These are phyloP conservation scores for Acer yangbiense DNA, from an alignment of 345 rosid species.

Conservation along the genomic window DNA sequence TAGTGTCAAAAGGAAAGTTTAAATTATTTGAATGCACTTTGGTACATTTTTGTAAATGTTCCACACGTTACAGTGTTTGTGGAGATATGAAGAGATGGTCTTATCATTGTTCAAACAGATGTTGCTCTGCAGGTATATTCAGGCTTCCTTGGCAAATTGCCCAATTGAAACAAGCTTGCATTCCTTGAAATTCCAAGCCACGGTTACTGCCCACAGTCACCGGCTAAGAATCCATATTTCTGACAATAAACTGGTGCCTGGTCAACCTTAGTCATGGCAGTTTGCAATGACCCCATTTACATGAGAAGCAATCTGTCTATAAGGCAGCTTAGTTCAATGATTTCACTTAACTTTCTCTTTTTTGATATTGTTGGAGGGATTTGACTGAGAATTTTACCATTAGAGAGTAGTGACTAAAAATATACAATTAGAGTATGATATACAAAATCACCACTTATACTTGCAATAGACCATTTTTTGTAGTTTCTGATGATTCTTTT, in stretches of 20 bases:
- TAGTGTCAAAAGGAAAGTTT: neutral
- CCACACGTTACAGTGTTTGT: neutral
- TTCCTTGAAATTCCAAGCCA: constrained; percentile 13
- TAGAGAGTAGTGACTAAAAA: neutral
- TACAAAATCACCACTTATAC: neutral
- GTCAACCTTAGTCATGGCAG: neutral
- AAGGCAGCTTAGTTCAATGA: neutral
- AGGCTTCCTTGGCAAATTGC: constrained; percentile 1
- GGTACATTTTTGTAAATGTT: constrained; percentile 19
- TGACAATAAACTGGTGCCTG: constrained; percentile 9
- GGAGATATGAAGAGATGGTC: constrained; percentile 15
- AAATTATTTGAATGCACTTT: neutral
- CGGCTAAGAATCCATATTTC: neutral
- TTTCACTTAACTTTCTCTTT: neutral
- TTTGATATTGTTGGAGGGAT: neutral
- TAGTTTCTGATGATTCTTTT: neutral
- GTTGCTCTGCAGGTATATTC: constrained; percentile 14
- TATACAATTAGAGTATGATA: neutral
- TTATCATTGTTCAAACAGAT: constrained; percentile 19
- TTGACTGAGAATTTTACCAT: constrained; percentile 1
- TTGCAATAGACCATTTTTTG: neutral
- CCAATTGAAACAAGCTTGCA: constrained; percentile 7
- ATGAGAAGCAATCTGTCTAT: neutral
- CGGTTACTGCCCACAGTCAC: constrained; percentile 6
- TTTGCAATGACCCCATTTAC: constrained; percentile 11